phyloP scores from a whole-genome alignment of 495 filamentous ascomycete species.

The Cairneyella variabilis region DNA sequence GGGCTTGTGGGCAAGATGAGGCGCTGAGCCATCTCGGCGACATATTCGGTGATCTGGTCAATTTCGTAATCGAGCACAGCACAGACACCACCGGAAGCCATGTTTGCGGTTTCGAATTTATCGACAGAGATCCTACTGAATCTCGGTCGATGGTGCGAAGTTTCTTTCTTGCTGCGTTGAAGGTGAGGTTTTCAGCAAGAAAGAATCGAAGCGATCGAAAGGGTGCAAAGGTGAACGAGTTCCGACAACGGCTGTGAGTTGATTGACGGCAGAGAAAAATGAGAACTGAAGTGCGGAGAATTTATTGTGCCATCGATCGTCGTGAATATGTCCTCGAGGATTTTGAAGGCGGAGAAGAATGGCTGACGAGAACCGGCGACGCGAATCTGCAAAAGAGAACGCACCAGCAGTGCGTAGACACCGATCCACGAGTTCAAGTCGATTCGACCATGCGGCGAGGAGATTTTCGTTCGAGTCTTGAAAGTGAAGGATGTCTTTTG shows the following conservation, averaged over 20 bases:
- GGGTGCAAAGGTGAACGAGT: conserved; percentile 4
- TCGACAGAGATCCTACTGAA: conserved; percentile 24
- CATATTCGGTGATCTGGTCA: conserved; percentile 97
- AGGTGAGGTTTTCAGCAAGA: neutral
- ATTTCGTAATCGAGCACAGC: conserved; percentile 98
- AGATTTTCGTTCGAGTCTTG: conserved; percentile 8
- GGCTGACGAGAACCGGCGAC: no score
- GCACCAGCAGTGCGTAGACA: conserved; percentile 24
- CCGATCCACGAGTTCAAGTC: conserved; percentile 19
- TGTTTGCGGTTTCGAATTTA: conserved; percentile 12
- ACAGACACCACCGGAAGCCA: conserved; percentile 73
- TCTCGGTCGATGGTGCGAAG: conserved; percentile 23
- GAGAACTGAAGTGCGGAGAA: conserved; percentile 13
- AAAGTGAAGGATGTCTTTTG: conserved; percentile 7
- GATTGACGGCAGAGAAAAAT: conserved; percentile 3
- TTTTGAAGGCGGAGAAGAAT: neutral
- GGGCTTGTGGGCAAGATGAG: conserved; percentile 65
- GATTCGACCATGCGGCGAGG: conserved; percentile 24
- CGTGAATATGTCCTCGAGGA: conserved; percentile 15
- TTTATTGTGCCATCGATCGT: conserved; percentile 22
- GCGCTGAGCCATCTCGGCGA: conserved; percentile 87
- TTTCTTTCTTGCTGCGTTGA: conserved; percentile 12
- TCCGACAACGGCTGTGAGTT: no score
- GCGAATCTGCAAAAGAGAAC: no score
- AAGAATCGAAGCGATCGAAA: no score